Evolutionary conservation across 352 stramenopile species (phyloP).

Genomic region (Phytophthora nicotianae): DNA sequence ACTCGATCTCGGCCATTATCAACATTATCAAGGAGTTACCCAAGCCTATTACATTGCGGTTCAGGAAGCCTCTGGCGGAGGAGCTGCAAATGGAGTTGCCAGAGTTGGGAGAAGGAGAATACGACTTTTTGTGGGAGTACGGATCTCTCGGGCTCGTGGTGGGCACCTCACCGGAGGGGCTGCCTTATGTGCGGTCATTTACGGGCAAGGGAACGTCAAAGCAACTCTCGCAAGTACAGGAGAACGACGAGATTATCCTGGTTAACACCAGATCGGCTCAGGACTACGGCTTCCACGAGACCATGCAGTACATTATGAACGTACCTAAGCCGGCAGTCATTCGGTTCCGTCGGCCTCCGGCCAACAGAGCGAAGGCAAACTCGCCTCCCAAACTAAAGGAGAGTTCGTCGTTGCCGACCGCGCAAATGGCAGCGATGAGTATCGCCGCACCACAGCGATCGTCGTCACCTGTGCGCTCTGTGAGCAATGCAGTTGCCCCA

Average conservation of each 20-base stretch:
- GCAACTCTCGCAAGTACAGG: slow-evolving; percentile 68
- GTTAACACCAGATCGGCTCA: slow-evolving; percentile 67
- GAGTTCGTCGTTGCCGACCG: slow-evolving; percentile 22
- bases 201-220: slow-evolving; percentile 81
- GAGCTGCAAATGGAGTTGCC: slow-evolving; percentile 57
- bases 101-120: slow-evolving; percentile 64
- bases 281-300: slow-evolving; percentile 71
- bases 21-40: slow-evolving; percentile 74
- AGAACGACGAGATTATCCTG: slow-evolving; percentile 84
- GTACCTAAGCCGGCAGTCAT: slow-evolving; percentile 81
- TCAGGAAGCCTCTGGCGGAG: slow-evolving; percentile 61
- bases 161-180: slow-evolving; percentile 50
- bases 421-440: slow-evolving; percentile 33
- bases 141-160: slow-evolving; percentile 76
- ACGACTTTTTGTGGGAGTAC: slow-evolving; percentile 88
- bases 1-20: slow-evolving; percentile 78
- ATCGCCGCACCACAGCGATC: slow-evolving; percentile 19
- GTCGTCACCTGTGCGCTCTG: slow-evolving; percentile 16
- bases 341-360: slow-evolving; percentile 57
- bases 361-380: slow-evolving; percentile 28
- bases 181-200: slow-evolving; percentile 82
- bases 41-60: slow-evolving; percentile 82
- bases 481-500: slow-evolving; percentile 4
- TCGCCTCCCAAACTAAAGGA: slow-evolving; percentile 12
- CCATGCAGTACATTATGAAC: slow-evolving; percentile 89